These are phyloP conservation scores for Brassica incana DNA, from an alignment of 345 rosid species.

Conservation along the genomic window DNA sequence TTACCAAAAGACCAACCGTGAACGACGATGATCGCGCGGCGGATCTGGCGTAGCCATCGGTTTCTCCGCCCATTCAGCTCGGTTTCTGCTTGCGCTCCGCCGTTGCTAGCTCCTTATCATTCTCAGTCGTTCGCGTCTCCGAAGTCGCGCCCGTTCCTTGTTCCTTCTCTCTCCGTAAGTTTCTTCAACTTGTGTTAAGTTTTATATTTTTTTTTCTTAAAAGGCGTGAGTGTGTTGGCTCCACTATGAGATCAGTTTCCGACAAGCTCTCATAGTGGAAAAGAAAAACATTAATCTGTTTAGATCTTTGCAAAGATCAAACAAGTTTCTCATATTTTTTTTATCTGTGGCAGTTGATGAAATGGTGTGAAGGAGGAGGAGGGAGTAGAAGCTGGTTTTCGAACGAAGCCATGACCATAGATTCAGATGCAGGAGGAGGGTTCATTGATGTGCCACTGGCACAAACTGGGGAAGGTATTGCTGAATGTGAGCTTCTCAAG, in stretches of 20 bases:
- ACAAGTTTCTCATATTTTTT: not conserved
- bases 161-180: constrained; percentile 17
- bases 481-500: constrained; percentile 89
- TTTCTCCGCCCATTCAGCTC: constrained; percentile 35
- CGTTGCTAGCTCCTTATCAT: constrained; percentile 9
- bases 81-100: constrained; percentile 14
- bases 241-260: not conserved
- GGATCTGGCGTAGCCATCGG: constrained; percentile 42
- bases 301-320: not conserved
- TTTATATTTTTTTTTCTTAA: too few relatives aligned
- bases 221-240: constrained; percentile 7
- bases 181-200: not conserved
- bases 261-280: not conserved
- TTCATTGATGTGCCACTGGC: constrained; percentile 80
- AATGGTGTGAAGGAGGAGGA: constrained; percentile 1
- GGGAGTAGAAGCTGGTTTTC: constrained; percentile 51
- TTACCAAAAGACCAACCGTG: not conserved
- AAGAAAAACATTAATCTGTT: not conserved
- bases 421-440: constrained; percentile 39
- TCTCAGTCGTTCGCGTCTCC: constrained; percentile 21
- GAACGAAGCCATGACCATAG: constrained; percentile 51
- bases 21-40: constrained; percentile 32
- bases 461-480: constrained; percentile 98
- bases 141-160: not conserved
- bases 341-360: constrained; percentile 33